Evolutionary conservation across 176 grass and related monocot species (phyloP).

Genomic region (Triticum monococcum): DNA sequence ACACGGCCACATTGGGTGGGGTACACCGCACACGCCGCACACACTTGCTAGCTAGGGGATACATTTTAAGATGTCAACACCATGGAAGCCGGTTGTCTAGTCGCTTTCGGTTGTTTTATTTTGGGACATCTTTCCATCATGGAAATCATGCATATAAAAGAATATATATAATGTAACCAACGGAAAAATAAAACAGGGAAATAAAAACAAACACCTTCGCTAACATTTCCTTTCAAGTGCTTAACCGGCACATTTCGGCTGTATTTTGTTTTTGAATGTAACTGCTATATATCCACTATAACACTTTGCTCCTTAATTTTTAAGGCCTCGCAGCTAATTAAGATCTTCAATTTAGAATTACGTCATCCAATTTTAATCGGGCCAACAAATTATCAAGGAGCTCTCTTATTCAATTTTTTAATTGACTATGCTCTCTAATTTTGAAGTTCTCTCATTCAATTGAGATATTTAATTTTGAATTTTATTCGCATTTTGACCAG

Average conservation of each 20-base stretch:
- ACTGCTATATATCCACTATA: background rate
- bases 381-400: no score
- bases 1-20: background rate
- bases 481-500: no score
- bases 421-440: no score
- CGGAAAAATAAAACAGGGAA: background rate
- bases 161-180: background rate
- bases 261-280: background rate
- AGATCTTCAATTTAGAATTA: no score
- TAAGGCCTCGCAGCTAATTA: no score
- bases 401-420: no score
- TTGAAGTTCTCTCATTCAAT: no score
- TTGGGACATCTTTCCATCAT: background rate
- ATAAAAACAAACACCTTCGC: background rate
- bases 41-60: background rate
- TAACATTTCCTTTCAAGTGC: background rate
- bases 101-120: background rate
- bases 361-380: no score
- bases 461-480: no score
- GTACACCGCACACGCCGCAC: background rate
- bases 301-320: no score
- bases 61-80: slow-evolving; percentile 1
- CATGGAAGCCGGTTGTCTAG: background rate
- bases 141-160: background rate
- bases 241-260: background rate